phyloP scores from a whole-genome alignment of 225 moss, liverwort and hornwort species.

The Pseudisothecium myosuroides region DNA sequence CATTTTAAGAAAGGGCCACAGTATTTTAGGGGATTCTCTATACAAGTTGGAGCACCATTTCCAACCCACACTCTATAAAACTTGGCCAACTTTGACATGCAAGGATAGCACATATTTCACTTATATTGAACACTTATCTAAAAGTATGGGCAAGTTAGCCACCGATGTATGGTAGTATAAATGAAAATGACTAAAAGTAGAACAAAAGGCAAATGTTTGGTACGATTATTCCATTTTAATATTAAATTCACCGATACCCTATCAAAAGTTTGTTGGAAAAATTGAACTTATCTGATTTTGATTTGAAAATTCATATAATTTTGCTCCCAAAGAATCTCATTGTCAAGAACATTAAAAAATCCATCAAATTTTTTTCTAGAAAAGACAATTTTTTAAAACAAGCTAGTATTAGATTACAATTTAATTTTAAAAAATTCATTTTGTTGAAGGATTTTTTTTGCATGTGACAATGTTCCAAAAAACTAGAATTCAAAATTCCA shows the following conservation, averaged over 20 bases:
- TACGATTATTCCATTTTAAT: fast-evolving
- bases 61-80: fast-evolving
- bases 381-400: too few species aligned
- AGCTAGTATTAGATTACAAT: not conserved
- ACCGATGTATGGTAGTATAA: not conserved
- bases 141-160: not conserved
- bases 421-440: not conserved
- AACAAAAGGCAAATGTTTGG: too few species aligned
- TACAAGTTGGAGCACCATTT: not conserved
- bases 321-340: too few species aligned
- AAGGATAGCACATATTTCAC: not conserved
- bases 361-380: too few species aligned
- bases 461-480: too few species aligned
- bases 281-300: not conserved
- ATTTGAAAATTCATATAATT: not conserved
- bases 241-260: not conserved
- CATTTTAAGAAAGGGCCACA: fast-evolving
- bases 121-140: not conserved
- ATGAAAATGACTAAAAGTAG: not conserved
- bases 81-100: fast-evolving
- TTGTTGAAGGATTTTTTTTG: not conserved
- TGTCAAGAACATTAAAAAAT: too few species aligned
- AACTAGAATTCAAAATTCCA: not conserved
- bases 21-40: fast-evolving
- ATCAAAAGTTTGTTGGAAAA: not conserved